Evolutionary conservation across 352 stramenopile genomes (phyloP), one percentile per base, ranked within the genome.

Genomic region (Pythium rishiriense): DNA sequence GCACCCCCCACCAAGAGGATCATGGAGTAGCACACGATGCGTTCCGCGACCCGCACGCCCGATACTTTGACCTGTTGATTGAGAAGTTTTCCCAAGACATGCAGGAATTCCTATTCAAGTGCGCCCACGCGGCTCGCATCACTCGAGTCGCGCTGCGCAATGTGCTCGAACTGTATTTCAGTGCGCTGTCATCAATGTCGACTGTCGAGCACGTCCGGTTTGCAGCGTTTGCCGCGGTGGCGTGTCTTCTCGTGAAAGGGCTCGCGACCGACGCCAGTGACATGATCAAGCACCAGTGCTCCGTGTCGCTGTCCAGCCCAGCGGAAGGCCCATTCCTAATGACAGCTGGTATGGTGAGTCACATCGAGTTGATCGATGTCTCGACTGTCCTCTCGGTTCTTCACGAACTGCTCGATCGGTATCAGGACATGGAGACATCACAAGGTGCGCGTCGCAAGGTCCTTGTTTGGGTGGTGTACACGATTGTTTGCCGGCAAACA

Each of bases 71-170:
- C 28, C 60, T 88, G n/a, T 50, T 89, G 41, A 68, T 88, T 59
- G 76, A 86, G 25, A 86, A 85, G 43, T 85, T 88, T 58, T 86
- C 84, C 45, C 55, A 60, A 1, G 71, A 74, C 3, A 62, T 91
- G 46, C 76, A 85, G 49, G 68, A 68, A 25, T 88, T 88, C 64
- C 43, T 78, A 41, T 87, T 88, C 59, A 79, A 67, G n/a, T 82
- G 72, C 45, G 47, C 70, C 19, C 58, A 67, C n/a, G 76, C 79
- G 11, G 64, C 58, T 0, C 28, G 15, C 17, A 29, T 62, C 12
- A 51, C 64, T 1, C 33, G 42, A 0, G 8, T 25, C 1, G 64
- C 39, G 4, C 48, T 70, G 9, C 5, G 25, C 2, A 45, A 25
- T 10, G 24, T 56, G 9, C 21, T 65, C 5, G 1, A 64, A 7